phyloP scores from a whole-genome alignment of 2,329 filamentous ascomycete species.

The Phaeosphaeriaceae sp. region DNA sequence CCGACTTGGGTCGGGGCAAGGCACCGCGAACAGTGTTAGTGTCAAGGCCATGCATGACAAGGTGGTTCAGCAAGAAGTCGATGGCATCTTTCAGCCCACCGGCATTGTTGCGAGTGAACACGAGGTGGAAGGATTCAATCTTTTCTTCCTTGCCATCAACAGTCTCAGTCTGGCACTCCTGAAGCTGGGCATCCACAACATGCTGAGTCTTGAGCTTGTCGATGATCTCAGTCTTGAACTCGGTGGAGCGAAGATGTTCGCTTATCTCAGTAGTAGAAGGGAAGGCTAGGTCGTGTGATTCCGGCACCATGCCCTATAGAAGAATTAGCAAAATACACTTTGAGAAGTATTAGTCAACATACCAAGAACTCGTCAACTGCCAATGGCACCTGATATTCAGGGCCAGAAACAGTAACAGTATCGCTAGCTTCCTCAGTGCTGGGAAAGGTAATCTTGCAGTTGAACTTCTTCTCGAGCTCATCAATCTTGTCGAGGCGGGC shows the following conservation, averaged over 20 bases:
- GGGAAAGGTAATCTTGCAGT: slow-evolving; percentile 98
- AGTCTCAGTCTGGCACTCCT: slow-evolving; percentile 55
- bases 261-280: slow-evolving; percentile 77
- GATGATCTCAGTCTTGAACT: slow-evolving; percentile 81
- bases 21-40: slow-evolving; percentile 82
- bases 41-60: slow-evolving; percentile 90
- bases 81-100: slow-evolving; percentile 95
- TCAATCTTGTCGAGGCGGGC: slow-evolving; percentile 88
- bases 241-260: slow-evolving; percentile 80
- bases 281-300: slow-evolving; percentile 90
- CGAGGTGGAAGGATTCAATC: slow-evolving; percentile 57
- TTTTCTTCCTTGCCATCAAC: slow-evolving; percentile 51
- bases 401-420: slow-evolving; percentile 92
- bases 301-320: slow-evolving; percentile 92
- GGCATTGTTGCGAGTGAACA: slow-evolving; percentile 94
- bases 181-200: slow-evolving; percentile 83
- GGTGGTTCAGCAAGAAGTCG: slow-evolving; percentile 85
- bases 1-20: slow-evolving; percentile 97
- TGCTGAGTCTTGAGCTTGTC: slow-evolving; percentile 89
- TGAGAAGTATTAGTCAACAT: slow-evolving; percentile 23
- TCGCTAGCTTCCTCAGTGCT: slow-evolving; percentile 98
- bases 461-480: slow-evolving; percentile 97
- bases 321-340: slow-evolving; percentile 35
- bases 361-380: slow-evolving; percentile 94
- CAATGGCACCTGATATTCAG: slow-evolving; percentile 97